Conservation (phyloP, 2,329 filamentous ascomycete genomes). For the Clonostachys chloroleuca region DNA sequence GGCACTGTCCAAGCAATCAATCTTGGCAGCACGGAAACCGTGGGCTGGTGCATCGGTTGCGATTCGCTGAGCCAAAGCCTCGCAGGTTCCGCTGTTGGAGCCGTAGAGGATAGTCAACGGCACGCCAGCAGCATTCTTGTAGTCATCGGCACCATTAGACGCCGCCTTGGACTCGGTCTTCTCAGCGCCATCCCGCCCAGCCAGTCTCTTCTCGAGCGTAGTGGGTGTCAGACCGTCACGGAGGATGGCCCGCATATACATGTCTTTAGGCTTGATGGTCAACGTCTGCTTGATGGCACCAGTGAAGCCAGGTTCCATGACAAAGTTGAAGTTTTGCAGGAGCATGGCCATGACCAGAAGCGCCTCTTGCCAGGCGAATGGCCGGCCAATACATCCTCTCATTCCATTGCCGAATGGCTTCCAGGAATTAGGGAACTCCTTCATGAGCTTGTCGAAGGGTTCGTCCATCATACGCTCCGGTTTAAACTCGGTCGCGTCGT, state of each 20-base stretch:
- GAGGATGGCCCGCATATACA: slow-evolving; percentile 53
- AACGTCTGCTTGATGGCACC: slow-evolving; percentile 47
- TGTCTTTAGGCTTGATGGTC: slow-evolving; percentile 57
- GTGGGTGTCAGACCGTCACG: slow-evolving; percentile 31
- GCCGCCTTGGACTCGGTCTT: not conserved
- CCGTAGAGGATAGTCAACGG: slow-evolving; percentile 67
- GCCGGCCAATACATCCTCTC: slow-evolving; percentile 5
- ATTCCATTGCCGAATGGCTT: slow-evolving; percentile 7
- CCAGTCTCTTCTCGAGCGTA: slow-evolving; percentile 1
- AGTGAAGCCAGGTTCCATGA: slow-evolving; percentile 48
- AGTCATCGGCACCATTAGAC: not conserved
- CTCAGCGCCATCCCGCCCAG: not conserved
- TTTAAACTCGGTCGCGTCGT: slow-evolving; percentile 47
- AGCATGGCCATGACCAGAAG: slow-evolving; percentile 37
- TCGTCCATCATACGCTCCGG: slow-evolving; percentile 61
- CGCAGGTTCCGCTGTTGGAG: slow-evolving; percentile 71
- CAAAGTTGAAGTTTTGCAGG: slow-evolving; percentile 65
- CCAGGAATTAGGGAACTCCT: slow-evolving; percentile 4
- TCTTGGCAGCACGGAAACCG: slow-evolving; percentile 51
- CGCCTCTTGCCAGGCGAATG: slow-evolving; percentile 8
- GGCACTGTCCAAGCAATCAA: slow-evolving; percentile 57
- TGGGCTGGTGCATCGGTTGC: slow-evolving; percentile 52
- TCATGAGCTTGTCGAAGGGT: slow-evolving; percentile 19
- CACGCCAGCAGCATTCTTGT: slow-evolving; percentile 15
- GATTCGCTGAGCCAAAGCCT: slow-evolving; percentile 61